These are phyloP conservation scores for Rhizophora apiculata DNA, from an alignment of 345 rosid species.

Conservation along the genomic window DNA sequence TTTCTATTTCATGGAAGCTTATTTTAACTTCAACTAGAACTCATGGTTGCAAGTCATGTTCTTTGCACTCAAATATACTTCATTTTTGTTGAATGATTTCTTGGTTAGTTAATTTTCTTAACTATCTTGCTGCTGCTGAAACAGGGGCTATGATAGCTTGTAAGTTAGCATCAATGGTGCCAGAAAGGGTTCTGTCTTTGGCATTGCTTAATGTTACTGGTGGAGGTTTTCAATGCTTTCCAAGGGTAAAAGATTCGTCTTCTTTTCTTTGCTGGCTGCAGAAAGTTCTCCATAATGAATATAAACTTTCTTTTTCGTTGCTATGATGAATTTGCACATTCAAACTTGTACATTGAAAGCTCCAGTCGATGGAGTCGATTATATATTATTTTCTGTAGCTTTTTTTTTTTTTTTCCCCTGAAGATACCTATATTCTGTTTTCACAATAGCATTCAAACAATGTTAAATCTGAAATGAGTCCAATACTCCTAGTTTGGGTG, in stretches of 20 bases:
- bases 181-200: slow-evolving; percentile 71
- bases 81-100: not conserved
- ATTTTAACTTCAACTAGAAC: not conserved
- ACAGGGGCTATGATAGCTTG: slow-evolving; percentile 97
- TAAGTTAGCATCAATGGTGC: slow-evolving; percentile 87
- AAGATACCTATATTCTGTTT: too few relatives aligned
- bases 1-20: not conserved
- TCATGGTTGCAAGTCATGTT: not conserved
- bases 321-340: too few relatives aligned
- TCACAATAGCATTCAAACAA: too few relatives aligned
- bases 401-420: not conserved
- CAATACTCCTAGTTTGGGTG: not conserved
- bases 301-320: too few relatives aligned
- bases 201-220: slow-evolving; percentile 96
- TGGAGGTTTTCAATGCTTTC: slow-evolving; percentile 91
- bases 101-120: slow-evolving; percentile 9
- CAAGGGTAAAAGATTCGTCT: slow-evolving; percentile 55
- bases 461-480: too few relatives aligned
- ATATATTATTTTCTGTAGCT: too few relatives aligned
- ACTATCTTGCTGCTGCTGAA: not conserved
- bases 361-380: too few relatives aligned
- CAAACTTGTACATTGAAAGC: too few relatives aligned
- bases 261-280: not conserved
- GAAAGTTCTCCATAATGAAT: too few relatives aligned
- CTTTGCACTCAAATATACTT: not conserved